A percentile compares a stretch with the other conserved stretches of the same genome.
Conservation (phyloP, 192 early-diverging fungal species). For the Coemansia sp. region DNA sequence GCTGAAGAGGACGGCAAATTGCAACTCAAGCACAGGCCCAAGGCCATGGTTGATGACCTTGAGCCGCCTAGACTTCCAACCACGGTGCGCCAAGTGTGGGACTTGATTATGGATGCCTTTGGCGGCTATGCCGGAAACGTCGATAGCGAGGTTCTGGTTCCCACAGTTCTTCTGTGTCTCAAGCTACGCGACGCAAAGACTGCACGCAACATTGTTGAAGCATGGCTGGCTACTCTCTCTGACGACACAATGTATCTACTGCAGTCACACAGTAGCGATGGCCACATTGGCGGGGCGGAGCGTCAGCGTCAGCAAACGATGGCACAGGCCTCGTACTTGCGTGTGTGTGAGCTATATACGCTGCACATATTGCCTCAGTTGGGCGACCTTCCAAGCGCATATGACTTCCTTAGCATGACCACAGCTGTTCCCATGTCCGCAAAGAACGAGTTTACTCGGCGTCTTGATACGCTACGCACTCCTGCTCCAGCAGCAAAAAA, state of each 20-base stretch:
- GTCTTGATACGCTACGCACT: slow-evolving; percentile 44
- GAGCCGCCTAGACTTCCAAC: slow-evolving; percentile 23
- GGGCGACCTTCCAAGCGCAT: slow-evolving; percentile 36
- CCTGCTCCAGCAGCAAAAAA: slow-evolving; percentile 17
- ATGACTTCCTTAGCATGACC: slow-evolving; percentile 29
- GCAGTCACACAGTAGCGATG: background rate
- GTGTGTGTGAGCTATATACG: slow-evolving; percentile 51
- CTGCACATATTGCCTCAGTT: slow-evolving; percentile 52
- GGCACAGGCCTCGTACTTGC: slow-evolving; percentile 49
- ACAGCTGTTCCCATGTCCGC: slow-evolving; percentile 19
- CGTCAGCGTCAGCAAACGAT: slow-evolving; percentile 31
- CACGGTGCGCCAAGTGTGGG: slow-evolving; percentile 42
- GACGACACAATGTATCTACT: slow-evolving; percentile 43
- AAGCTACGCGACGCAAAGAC: slow-evolving; percentile 50
- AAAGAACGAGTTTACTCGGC: slow-evolving; percentile 25
- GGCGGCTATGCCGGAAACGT: slow-evolving; percentile 44
- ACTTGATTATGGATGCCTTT: slow-evolving; percentile 36
- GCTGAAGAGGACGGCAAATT: slow-evolving; percentile 37
- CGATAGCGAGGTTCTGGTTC: slow-evolving; percentile 53
- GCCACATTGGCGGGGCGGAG: slow-evolving; percentile 1
- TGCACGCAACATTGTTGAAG: slow-evolving; percentile 50
- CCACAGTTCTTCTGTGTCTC: slow-evolving; percentile 46
- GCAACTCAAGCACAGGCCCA: slow-evolving; percentile 11
- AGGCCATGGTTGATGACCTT: background rate
- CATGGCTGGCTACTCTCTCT: slow-evolving; percentile 48